A percentile compares a stretch with the other conserved stretches of the same genome.
Conservation (phyloP, 1,139 yeast genomes). For the Suhomyces wounanorum region DNA sequence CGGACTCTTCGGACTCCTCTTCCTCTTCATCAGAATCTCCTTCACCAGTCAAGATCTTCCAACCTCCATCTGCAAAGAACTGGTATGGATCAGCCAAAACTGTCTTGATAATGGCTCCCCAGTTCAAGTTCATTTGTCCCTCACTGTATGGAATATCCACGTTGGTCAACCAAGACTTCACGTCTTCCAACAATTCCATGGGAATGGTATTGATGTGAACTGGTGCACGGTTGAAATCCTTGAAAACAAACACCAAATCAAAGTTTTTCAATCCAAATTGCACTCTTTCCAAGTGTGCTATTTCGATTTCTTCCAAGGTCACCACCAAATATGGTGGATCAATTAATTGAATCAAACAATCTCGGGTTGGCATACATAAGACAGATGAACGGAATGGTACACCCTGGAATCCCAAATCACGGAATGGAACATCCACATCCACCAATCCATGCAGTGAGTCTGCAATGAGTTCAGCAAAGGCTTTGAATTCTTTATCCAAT, state of each 20-base stretch:
- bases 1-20: conserved; percentile 61
- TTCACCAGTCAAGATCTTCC: conserved; percentile 84
- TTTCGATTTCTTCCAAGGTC: conserved; percentile 87
- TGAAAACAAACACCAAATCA: conserved; percentile 92
- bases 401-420: conserved; percentile 97
- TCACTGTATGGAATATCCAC: conserved; percentile 94
- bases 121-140: conserved; percentile 93
- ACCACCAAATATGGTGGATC: conserved; percentile 96
- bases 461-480: conserved; percentile 86
- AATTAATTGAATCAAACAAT: conserved; percentile 88
- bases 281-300: conserved; percentile 95
- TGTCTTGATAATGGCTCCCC: conserved; percentile 96
- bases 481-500: conserved; percentile 87
- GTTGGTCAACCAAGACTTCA: conserved; percentile 94
- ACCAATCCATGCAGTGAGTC: conserved; percentile 80
- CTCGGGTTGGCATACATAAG: conserved; percentile 95
- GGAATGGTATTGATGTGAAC: conserved; percentile 95
- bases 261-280: conserved; percentile 96
- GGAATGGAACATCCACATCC: conserved; percentile 90
- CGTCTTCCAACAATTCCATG: conserved; percentile 86
- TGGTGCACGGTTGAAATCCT: conserved; percentile 84
- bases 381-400: conserved; percentile 96
- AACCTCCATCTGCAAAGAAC: conserved; percentile 92
- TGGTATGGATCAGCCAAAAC: conserved; percentile 91
- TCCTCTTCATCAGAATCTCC: conserved; percentile 66